Percentiles rank a stretch among this genome's conserved stretches.
Conservation (phyloP, 129 eudicot species). For the Daucus carota region DNA sequence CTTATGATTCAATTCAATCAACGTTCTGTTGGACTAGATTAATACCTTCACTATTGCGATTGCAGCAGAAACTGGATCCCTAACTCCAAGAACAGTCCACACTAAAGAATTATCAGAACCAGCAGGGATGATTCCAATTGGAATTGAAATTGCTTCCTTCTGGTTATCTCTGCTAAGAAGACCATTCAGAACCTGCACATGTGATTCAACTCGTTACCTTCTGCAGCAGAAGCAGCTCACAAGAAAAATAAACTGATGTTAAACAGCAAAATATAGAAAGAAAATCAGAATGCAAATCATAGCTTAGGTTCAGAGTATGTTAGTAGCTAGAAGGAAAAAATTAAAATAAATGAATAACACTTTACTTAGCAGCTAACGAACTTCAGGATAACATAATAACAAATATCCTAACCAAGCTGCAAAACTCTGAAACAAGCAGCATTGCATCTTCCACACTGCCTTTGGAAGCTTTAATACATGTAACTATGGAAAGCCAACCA, state of each 20-base stretch:
- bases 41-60: slow-evolving; percentile 89
- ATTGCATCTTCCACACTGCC: not conserved
- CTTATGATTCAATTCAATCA: not conserved
- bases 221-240: not conserved
- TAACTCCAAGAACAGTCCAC: slow-evolving; percentile 96
- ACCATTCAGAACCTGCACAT: slow-evolving; percentile 83
- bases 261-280: not conserved
- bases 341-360: not conserved
- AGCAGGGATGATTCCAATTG: slow-evolving; percentile 96
- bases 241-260: not conserved
- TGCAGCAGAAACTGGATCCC: slow-evolving; percentile 95
- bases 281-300: not conserved
- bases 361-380: not conserved
- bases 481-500: not conserved
- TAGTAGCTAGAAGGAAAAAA: no score
- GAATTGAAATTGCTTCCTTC: slow-evolving; percentile 87
- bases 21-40: not conserved
- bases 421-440: slow-evolving; percentile 5
- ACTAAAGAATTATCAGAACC: slow-evolving; percentile 99
- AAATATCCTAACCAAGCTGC: slow-evolving; percentile 5
- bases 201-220: slow-evolving; percentile 9
- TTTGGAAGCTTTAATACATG: not conserved
- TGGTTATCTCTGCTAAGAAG: slow-evolving; percentile 88
- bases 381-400: not conserved
- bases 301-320: not conserved